Base-by-base conservation (phyloP, 2,329 filamentous ascomycete genomes). In the Leptographium procerum region DNA sequence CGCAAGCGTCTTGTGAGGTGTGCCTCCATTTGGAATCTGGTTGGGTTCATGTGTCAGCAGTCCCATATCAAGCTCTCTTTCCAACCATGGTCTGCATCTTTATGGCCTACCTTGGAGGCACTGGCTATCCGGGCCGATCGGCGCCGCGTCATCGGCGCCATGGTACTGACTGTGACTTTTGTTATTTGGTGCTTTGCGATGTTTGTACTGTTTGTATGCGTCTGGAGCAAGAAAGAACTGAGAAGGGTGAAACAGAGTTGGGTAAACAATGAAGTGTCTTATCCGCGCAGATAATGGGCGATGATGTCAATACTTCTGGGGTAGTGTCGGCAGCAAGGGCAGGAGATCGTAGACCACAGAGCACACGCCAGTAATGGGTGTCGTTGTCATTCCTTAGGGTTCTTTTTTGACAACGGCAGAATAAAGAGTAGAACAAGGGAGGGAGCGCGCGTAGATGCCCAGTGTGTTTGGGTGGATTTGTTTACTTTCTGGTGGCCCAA, bases 111-210 rank as follows among this genome's bases (percentile, higher is more conserved):
- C 70, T 71, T 70, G 52, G 68, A 65, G 59, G 66, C 63, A 63
- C 72, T 74, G 59, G 73, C 73, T 62, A 76, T 65, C 63, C 73
- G 73, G 66, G 72, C 72, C 57, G 74, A 76, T 58, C 73, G 74
- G 66, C 74, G 73, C 47, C 64, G 61, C 3, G 62, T 63, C 45
- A 64, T 56, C 26, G 63, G 62, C 34, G 63, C 47, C 64, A 65
- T 64, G 9, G 26, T 55, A 50, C 31, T 33, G 24, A 47, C 29
- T 22, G 33, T 22, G 45, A 14, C 9, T 56, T n/a, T 4, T 24
- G 10, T 9, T 14, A 19, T 34, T 14, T 52, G 14, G 16, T 11
- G 11, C n/a, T 19, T 34, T 13, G 24, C 52, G 19, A 19, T 9
- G 52, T 54, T 24, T 19, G 34, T 24, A 7, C 16, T 31, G 33